These are phyloP conservation scores for Phytophthora sansomeana DNA, from an alignment of 352 stramenopile genomes.

Conservation along the genomic window DNA sequence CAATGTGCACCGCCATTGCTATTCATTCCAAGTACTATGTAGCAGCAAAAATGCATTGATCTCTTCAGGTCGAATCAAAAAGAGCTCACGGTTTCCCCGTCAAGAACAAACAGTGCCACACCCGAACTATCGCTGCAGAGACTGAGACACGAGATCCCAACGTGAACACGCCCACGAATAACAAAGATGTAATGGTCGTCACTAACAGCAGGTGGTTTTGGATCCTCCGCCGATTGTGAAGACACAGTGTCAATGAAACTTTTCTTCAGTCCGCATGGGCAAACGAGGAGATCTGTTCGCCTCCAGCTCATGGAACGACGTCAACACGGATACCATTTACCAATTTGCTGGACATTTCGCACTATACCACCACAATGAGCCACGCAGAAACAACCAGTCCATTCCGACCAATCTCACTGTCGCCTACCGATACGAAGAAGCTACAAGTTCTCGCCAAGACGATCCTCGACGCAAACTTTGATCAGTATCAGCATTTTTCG, in stretches of 20 bases:
- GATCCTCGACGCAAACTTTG: constrained; percentile 39
- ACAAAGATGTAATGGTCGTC: constrained; percentile 3
- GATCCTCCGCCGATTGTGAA: not conserved
- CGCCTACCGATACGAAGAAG: constrained; percentile 16
- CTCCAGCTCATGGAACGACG: not conserved
- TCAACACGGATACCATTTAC: constrained; percentile 11
- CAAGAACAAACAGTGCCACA: not conserved
- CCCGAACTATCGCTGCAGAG: constrained; percentile 10
- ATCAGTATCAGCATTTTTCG: constrained; percentile 39
- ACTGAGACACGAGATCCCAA: not conserved
- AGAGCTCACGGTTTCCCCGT: no score
- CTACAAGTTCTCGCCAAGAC: constrained; percentile 36
- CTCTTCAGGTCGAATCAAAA: no score
- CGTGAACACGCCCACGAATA: not conserved
- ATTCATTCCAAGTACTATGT: no score
- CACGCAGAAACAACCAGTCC: constrained; percentile 7
- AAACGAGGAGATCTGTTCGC: constrained; percentile 23
- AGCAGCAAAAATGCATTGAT: no score
- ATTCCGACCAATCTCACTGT: constrained; percentile 39
- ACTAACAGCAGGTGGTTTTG: constrained; percentile 1
- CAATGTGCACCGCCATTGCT: not conserved
- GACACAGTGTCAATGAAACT: not conserved
- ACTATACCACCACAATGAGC: not conserved
- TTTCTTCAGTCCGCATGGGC: constrained; percentile 30
- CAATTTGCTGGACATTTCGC: constrained; percentile 8